Percentiles rank a stretch among this genome's conserved stretches.
phyloP scores from a whole-genome alignment of 148 eudicot genomes.

The Simmondsia chinensis region DNA sequence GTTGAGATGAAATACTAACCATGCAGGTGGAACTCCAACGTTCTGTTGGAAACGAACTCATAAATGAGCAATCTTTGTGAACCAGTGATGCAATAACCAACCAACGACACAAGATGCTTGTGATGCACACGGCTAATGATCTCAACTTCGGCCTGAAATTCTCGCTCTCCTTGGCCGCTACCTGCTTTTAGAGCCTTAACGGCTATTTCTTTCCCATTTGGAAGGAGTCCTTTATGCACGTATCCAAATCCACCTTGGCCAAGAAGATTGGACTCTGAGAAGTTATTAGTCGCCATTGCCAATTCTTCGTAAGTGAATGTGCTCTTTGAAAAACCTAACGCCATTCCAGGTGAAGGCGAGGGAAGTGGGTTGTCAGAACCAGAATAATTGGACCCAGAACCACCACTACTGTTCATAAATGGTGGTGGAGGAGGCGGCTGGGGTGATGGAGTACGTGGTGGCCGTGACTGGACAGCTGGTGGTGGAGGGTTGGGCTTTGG shows the following conservation, averaged over 20 bases:
- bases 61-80: slow-evolving; percentile 78
- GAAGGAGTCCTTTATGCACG: slow-evolving; percentile 88
- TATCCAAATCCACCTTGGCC: slow-evolving; percentile 99
- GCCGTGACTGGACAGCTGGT: slow-evolving; percentile 42
- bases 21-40: slow-evolving; percentile 60
- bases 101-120: slow-evolving; percentile 95
- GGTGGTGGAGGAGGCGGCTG: slow-evolving; percentile 33
- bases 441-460: slow-evolving; percentile 44
- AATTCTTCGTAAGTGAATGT: slow-evolving; percentile 82
- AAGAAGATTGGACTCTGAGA: slow-evolving; percentile 72
- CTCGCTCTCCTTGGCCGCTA: slow-evolving; percentile 96
- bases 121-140: slow-evolving; percentile 97
- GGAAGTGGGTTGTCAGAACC: slow-evolving; percentile 53
- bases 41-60: slow-evolving; percentile 85
- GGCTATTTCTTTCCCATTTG: slow-evolving; percentile 93
- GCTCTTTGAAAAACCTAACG: slow-evolving; percentile 65
- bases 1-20: slow-evolving; percentile 18
- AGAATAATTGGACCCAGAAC: slow-evolving; percentile 66
- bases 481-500: slow-evolving; percentile 52
- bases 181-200: slow-evolving; percentile 88
- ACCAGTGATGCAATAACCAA: slow-evolving; percentile 93
- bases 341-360: slow-evolving; percentile 77
- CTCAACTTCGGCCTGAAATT: slow-evolving; percentile 95
- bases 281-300: slow-evolving; percentile 82
- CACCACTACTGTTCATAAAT: slow-evolving; percentile 69